Base-by-base conservation (phyloP, 2,329 filamentous ascomycete species). In the Neonectria magnoliae region DNA sequence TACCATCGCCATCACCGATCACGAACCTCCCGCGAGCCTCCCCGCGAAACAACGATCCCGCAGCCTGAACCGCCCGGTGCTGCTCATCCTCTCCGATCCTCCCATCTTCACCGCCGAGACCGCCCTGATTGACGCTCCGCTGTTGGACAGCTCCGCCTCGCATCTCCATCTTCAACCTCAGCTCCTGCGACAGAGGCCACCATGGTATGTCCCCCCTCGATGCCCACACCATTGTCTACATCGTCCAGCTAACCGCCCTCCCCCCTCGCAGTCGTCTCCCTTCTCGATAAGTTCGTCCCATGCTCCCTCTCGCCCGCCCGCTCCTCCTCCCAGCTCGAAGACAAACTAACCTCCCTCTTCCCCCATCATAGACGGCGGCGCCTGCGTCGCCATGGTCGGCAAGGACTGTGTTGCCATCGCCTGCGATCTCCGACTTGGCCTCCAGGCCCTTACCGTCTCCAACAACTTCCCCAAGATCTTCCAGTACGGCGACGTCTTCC, bases 381-480 rank as follows among this genome's bases (percentile, higher is more conserved):
- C 95, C 84, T 95, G 92, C 83, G 94, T 98, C 73, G 95, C 95
- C 82, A 98, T 98, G 96, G 94, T 97, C 71, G 96, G 96, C 86
- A 98, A 99, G 84, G 94, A 98, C 90, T 99, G 96, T 82, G 96
- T 99, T 67, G 96, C 96, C 82, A 98, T 99, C 79, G 96, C 96
- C 80, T 99, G 96, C 86, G 96, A 99, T 83, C 93, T 99, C 72
- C 95, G 96, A 70, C 93, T 99, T 72, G 96, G 96, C 76, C 91
- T 98, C 78, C 96, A 99, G 85, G 88, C 96, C 78, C 88, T 99
- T 78, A 99, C 96, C 68, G 93, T 99, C 65, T 98, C 94, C 81
- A 99, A 99, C 90, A 96, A 98, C 91, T 98, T 98, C 87, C 96
- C 96, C 85, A 99, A 99, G 87, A 93, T 99, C 87, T 98, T 98